Base-by-base conservation (phyloP, 768 basidiomycete species). In the Tremella yokohamensis region DNA sequence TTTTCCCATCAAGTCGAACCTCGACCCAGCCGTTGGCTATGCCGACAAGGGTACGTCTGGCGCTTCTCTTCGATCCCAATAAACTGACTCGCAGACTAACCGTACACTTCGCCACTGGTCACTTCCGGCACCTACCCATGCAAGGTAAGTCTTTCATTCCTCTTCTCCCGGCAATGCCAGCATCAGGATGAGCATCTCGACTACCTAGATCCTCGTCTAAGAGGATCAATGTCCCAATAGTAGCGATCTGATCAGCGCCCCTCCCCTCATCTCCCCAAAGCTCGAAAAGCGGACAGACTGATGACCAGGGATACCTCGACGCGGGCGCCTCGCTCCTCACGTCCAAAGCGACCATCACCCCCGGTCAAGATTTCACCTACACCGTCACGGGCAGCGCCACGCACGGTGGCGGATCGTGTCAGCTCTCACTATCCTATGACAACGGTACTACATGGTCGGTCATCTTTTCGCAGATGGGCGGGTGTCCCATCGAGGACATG, bases 381-480 rank as follows among this genome's bases (percentile, higher is more conserved):
- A 64, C 69, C 34, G 55, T 78, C 3, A 70, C 64, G 4, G 72
- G 70, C 8, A 72, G 72, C 8, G 77, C 77, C 0, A 67, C 64
- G 0, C 79, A 79, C 57, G 66, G 57, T 4, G 79, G 79, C 18
- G 79, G 79, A 1, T 78, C 77, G 24, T 78, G 77, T 60, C 79
- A 79, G 55, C 66, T 75, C 44, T 70, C 74, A 2, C 62, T 79
- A 62, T 75, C 73, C 16, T 79, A 79, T 67, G 79, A 79, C 57
- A 58, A 72, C 45, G 79, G 79, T n/a, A 57, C 55, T 22, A 77
- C 73, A 6, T 79, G 77, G 65, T 71, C 73, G 26, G 77, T 78
- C 51, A 77, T 79, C 50, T 61, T 65, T 38, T 66, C 65, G 13
- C 51, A 72, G 38, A 68, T 78, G 15, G 79, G 78, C 7, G 78